A percentile compares a stretch with the other conserved stretches of the same genome.
Evolutionary conservation across 1,284 basidiomycete species (phyloP).

Genomic region (Fomitopsis schrenkii): DNA sequence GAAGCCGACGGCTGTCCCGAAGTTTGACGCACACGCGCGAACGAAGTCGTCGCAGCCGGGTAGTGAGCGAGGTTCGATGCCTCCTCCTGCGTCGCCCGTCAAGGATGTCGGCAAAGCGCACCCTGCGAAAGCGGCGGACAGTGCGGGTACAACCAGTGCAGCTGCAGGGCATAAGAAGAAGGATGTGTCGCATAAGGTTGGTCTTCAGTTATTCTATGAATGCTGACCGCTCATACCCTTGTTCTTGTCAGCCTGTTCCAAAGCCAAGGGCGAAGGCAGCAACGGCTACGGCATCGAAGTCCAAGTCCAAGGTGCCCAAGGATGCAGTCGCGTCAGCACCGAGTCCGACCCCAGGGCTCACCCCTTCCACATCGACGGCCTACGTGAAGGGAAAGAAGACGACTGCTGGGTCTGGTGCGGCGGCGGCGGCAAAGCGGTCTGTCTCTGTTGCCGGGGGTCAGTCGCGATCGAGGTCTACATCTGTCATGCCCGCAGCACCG

Average conservation of each 20-base stretch:
- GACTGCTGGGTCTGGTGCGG: conserved; percentile 7
- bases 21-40: not conserved
- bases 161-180: conserved; percentile 38
- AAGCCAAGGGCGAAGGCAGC: conserved; percentile 31
- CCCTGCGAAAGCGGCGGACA: conserved; percentile 14
- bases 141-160: conserved; percentile 13
- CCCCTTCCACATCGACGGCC: conserved; percentile 14
- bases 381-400: conserved; percentile 28
- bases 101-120: conserved; percentile 4
- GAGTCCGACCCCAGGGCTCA: conserved; percentile 11
- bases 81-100: conserved; percentile 39
- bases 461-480: conserved; percentile 64
- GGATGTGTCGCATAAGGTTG: conserved; percentile 41
- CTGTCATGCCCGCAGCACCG: conserved; percentile 47
- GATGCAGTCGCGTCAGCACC: conserved; percentile 15
- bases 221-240: conserved; percentile 2
- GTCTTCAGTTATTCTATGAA: conserved; percentile 8
- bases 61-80: conserved; percentile 49
- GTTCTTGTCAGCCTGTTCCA: conserved; percentile 30
- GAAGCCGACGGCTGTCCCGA: not conserved
- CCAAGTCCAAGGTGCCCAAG: conserved; percentile 11
- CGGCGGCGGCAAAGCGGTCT: conserved; percentile 25
- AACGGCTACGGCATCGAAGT: conserved; percentile 3
- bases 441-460: conserved; percentile 26
- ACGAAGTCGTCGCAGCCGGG: not conserved